Conservation (phyloP, 495 filamentous ascomycete species). For the Elasticomyces elasticus region DNA sequence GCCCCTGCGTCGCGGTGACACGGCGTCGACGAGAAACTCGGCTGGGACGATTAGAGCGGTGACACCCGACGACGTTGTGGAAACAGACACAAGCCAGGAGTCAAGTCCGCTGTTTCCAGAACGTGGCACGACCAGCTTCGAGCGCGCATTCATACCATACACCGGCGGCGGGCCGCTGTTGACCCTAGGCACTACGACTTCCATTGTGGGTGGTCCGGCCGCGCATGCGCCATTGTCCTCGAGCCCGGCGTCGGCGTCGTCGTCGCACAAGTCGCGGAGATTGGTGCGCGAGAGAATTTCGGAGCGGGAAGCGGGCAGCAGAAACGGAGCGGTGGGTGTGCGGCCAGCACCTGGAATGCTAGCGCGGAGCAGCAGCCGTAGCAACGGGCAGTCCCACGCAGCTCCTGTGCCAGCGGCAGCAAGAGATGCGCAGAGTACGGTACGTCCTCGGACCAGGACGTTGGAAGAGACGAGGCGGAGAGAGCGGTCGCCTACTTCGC, state of each 20-base stretch:
- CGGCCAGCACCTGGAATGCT: constrained; percentile 8
- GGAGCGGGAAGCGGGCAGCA: constrained; percentile 12
- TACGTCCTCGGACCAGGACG: constrained; percentile 33
- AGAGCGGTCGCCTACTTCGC: constrained; percentile 25
- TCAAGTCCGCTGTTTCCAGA: neutral
- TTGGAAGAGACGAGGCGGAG: constrained; percentile 30
- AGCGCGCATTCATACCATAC: constrained; percentile 9
- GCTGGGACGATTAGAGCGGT: constrained; percentile 7
- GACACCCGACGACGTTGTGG: constrained; percentile 10
- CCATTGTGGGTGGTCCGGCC: constrained; percentile 9
- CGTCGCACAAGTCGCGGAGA: constrained; percentile 1
- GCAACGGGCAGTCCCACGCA: constrained; percentile 9
- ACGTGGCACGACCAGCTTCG: constrained; percentile 17
- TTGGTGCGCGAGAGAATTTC: constrained; percentile 9
- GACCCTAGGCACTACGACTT: constrained; percentile 8
- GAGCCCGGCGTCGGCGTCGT: neutral
- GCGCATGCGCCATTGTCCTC: neutral
- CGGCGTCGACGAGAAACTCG: neutral
- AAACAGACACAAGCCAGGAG: neutral
- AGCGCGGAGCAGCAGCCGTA: constrained; percentile 9
- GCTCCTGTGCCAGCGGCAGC: neutral
- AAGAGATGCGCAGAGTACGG: constrained; percentile 4
- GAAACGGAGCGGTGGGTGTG: constrained; percentile 5
- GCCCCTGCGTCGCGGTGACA: neutral
- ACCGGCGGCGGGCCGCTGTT: neutral